Conservation (phyloP, 352 stramenopile genomes). For the Phytopythium vexans region DNA sequence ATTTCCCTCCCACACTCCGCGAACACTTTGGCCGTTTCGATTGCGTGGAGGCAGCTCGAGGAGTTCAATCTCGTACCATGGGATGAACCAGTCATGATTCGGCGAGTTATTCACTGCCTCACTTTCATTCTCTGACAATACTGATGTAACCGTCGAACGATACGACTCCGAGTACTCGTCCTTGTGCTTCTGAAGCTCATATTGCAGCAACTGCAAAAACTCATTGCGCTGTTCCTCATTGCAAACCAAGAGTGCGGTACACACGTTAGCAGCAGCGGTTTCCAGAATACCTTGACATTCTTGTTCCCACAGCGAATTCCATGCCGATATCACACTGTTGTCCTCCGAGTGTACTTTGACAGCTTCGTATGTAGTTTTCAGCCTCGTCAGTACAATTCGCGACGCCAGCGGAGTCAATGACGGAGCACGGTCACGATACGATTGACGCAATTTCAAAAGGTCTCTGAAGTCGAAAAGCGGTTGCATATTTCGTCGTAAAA, state of each 20-base stretch:
- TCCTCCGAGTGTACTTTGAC: too few species aligned
- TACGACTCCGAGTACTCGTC: background rate
- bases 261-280: background rate
- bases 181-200: background rate
- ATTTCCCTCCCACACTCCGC: background rate
- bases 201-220: background rate
- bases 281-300: background rate
- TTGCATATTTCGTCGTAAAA: too few species aligned
- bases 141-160: background rate
- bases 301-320: too few species aligned
- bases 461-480: too few species aligned
- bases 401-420: too few species aligned
- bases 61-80: constrained; percentile 3
- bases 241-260: background rate
- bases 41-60: background rate
- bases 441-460: too few species aligned
- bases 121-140: background rate
- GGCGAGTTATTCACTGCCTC: background rate
- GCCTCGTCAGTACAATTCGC: too few species aligned
- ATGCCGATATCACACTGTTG: too few species aligned
- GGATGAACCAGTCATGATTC: background rate
- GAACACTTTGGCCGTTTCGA: background rate
- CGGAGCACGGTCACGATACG: too few species aligned
- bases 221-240: background rate
- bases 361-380: too few species aligned